Conservation (phyloP, 257 asterid genomes). For the Jasminum sambac region DNA sequence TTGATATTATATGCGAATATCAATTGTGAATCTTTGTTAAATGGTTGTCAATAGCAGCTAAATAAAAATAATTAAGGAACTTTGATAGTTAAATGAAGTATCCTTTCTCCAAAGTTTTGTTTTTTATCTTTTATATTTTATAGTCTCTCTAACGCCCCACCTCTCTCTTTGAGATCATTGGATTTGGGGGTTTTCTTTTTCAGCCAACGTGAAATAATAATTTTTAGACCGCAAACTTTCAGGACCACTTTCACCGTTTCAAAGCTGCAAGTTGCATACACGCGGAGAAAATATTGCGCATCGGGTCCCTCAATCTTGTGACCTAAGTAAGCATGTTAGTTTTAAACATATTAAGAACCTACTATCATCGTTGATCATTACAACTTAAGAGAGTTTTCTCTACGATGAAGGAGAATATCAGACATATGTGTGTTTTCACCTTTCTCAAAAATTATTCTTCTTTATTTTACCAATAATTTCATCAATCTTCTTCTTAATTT, state of each 20-base stretch:
- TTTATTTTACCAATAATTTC: too few relatives aligned
- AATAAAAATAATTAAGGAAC: constrained; percentile 12
- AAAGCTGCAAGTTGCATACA: constrained; percentile 24
- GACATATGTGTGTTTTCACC: too few relatives aligned
- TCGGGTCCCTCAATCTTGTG: background rate
- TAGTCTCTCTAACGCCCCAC: background rate
- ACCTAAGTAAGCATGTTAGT: background rate
- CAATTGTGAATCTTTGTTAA: constrained; percentile 4
- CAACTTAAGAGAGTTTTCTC: too few relatives aligned
- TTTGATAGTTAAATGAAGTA: constrained; percentile 26
- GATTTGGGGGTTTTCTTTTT: constrained; percentile 34
- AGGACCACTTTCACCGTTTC: constrained; percentile 30
- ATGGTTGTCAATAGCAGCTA: background rate
- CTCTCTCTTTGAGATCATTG: constrained; percentile 25
- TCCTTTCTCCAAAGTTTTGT: constrained; percentile 19
- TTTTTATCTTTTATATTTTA: background rate
- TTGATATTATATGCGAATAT: background rate
- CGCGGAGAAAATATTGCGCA: background rate
- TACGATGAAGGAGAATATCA: too few relatives aligned
- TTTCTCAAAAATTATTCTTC: too few relatives aligned
- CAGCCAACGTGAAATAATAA: constrained; percentile 19
- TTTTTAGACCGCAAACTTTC: constrained; percentile 35
- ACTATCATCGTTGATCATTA: background rate
- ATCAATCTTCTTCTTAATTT: too few relatives aligned
- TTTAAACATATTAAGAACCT: background rate